Evolutionary conservation across 345 rosid species (phyloP).

Genomic region (Kernera saxatilis): DNA sequence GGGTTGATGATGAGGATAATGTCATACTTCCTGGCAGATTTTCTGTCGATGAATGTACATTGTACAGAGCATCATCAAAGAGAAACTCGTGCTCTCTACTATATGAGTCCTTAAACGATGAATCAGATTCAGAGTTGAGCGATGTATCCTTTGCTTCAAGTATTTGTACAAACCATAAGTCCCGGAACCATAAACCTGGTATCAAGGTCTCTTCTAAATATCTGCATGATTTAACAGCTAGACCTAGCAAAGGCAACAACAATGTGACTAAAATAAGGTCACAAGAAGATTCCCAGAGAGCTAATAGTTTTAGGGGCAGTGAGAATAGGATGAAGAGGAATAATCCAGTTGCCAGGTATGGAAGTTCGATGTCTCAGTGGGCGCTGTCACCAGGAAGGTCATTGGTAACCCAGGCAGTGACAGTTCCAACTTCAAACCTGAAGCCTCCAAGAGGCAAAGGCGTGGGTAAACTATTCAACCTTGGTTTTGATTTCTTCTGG

Average conservation of each 20-base stretch:
- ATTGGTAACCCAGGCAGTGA: constrained; percentile 47
- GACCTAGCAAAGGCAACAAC: background rate
- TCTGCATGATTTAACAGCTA: constrained; percentile 32
- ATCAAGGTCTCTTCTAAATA: constrained; percentile 54
- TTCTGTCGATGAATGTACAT: constrained; percentile 27
- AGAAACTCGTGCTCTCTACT: constrained; percentile 39
- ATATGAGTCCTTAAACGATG: constrained; percentile 34
- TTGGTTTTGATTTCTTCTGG: constrained; percentile 71
- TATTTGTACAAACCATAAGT: background rate
- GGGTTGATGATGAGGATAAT: constrained; percentile 42
- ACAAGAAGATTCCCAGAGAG: constrained; percentile 27
- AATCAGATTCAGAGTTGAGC: constrained; percentile 47
- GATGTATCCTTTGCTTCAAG: constrained; percentile 27
- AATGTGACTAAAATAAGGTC: background rate
- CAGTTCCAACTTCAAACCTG: constrained; percentile 46
- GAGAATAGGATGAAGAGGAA: constrained; percentile 53
- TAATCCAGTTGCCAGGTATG: constrained; percentile 48
- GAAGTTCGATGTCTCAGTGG: constrained; percentile 63
- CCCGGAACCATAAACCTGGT: constrained; percentile 37
- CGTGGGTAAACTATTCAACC: constrained; percentile 53
- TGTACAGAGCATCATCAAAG: constrained; percentile 26
- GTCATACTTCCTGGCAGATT: constrained; percentile 38
- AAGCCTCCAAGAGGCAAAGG: constrained; percentile 62
- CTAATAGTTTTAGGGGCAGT: constrained; percentile 33
- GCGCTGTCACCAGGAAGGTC: constrained; percentile 80